phyloP scores from a whole-genome alignment of 2,329 filamentous ascomycete species.

The Botrytis cinerea region DNA sequence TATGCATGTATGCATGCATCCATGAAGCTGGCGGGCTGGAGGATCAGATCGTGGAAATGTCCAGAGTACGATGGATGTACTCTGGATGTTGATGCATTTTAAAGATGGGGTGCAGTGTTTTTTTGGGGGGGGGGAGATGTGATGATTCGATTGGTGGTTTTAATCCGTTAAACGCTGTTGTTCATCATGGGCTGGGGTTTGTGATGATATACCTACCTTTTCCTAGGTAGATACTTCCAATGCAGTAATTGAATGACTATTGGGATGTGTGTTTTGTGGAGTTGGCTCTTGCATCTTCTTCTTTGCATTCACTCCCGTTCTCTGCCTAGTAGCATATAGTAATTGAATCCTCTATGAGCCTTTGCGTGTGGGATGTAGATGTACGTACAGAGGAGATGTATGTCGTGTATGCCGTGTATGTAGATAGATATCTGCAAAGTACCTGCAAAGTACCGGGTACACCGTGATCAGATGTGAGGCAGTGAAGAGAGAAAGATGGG shows the following conservation, averaged over 20 bases:
- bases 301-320: not conserved
- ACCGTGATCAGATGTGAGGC: not conserved
- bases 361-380: no score
- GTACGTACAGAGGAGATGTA: no score
- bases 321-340: no score
- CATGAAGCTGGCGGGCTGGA: not conserved
- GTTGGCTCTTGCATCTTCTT: not conserved
- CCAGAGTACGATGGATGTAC: not conserved
- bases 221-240: not conserved
- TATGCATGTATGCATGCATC: not conserved
- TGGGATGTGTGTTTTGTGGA: not conserved
- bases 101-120: slow-evolving; percentile 6
- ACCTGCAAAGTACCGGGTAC: not conserved
- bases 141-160: not conserved
- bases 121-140: no score
- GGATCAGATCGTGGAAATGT: not conserved
- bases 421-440: no score
- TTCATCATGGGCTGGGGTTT: not conserved
- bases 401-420: no score
- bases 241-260: not conserved
- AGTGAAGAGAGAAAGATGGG: not conserved
- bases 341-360: no score
- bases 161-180: not conserved
- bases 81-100: not conserved
- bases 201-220: not conserved